Conservation (phyloP, 2,329 filamentous ascomycete species). For the Rutstroemia sp. region DNA sequence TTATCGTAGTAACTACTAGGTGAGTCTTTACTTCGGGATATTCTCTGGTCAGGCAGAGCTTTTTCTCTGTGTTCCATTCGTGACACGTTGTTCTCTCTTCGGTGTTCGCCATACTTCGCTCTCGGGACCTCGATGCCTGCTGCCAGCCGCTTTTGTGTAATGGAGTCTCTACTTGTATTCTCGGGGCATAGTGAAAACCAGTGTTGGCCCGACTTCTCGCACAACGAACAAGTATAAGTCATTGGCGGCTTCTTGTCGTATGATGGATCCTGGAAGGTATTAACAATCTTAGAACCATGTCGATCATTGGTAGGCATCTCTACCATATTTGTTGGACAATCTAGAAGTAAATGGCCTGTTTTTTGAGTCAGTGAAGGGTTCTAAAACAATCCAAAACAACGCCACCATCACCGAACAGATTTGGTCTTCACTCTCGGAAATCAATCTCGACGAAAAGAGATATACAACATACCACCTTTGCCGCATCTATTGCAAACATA, state of each 20-base stretch:
- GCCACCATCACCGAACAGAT: no score
- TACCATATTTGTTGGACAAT: constrained; percentile 36
- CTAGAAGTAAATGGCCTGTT: constrained; percentile 34
- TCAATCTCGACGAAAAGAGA: no score
- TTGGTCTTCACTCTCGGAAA: no score
- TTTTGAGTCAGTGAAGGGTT: background rate
- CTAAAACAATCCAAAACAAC: no score
- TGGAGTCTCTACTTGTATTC: constrained; percentile 29
- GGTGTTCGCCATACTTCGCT: background rate
- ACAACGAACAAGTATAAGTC: constrained; percentile 32
- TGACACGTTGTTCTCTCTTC: background rate
- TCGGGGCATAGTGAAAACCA: constrained; percentile 32
- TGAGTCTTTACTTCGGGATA: no score
- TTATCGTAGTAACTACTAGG: no score
- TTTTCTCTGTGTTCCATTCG: background rate
- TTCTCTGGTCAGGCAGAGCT: no score
- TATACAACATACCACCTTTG: constrained; percentile 16
- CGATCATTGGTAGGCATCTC: no score
- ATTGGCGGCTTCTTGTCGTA: constrained; percentile 29
- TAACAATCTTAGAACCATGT: no score
- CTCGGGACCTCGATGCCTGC: constrained; percentile 6
- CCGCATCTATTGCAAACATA: constrained; percentile 26
- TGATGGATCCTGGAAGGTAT: constrained; percentile 24
- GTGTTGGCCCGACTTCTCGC: constrained; percentile 30
- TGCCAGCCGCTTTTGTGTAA: constrained; percentile 28